phyloP scores from a whole-genome alignment of 441 rosid species.

The Biscutella auriculata region DNA sequence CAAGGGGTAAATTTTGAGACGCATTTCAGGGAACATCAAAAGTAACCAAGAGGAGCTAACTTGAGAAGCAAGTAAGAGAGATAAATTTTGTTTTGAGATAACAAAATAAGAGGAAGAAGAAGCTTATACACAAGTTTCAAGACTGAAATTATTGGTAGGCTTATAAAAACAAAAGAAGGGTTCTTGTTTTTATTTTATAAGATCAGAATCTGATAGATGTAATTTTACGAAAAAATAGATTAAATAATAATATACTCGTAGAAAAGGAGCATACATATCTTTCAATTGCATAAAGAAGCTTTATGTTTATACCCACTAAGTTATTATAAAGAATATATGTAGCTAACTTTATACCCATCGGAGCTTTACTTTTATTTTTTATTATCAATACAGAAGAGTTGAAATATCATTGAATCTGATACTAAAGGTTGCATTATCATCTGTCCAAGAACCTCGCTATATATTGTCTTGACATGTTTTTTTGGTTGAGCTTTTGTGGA shows the following conservation, averaged over 20 bases:
- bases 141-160: slow-evolving; percentile 27
- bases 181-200: slow-evolving; percentile 2
- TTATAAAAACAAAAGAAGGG: slow-evolving; percentile 18
- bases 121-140: slow-evolving; percentile 27
- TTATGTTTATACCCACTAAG: slow-evolving; percentile 51
- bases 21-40: slow-evolving; percentile 11
- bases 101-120: slow-evolving; percentile 31
- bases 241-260: slow-evolving; percentile 20
- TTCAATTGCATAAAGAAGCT: slow-evolving; percentile 53
- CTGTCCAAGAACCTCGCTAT: slow-evolving; percentile 24
- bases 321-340: slow-evolving; percentile 22
- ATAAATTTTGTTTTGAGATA: slow-evolving; percentile 17
- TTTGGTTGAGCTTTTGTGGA: slow-evolving; percentile 9
- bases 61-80: slow-evolving; percentile 35
- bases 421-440: slow-evolving; percentile 19
- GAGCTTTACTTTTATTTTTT: not conserved
- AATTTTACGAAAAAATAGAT: not conserved
- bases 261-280: slow-evolving; percentile 32
- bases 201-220: slow-evolving; percentile 21
- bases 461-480: slow-evolving; percentile 25
- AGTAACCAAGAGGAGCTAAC: slow-evolving; percentile 6
- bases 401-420: slow-evolving; percentile 23
- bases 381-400: slow-evolving; percentile 13
- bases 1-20: not conserved
- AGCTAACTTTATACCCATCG: slow-evolving; percentile 15